Evolutionary conservation across 345 rosid genomes (phyloP).

Genomic region (Citropsis articulata): DNA sequence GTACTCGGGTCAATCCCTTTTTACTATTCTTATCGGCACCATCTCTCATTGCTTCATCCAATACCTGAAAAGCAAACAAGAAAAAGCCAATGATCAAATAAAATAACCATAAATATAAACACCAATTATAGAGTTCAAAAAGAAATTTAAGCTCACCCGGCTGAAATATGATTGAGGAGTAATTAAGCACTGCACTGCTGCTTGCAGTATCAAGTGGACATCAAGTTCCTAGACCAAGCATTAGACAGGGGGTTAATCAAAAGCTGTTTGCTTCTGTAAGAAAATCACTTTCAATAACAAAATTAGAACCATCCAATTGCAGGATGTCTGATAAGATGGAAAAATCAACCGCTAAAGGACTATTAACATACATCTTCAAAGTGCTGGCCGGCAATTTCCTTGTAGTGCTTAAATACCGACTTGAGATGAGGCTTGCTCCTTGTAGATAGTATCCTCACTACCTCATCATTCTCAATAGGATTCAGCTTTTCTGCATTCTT

Average conservation of each 20-base stretch:
- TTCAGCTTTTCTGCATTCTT: slow-evolving; percentile 36
- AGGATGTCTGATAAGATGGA: neutral
- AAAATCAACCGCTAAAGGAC: neutral
- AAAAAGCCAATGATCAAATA: neutral
- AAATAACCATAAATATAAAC: neutral
- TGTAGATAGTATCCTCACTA: slow-evolving; percentile 64
- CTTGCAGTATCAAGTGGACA: slow-evolving; percentile 37
- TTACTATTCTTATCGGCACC: slow-evolving; percentile 52
- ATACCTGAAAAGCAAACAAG: slow-evolving; percentile 35
- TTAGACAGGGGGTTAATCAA: neutral
- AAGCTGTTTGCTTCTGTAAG: neutral
- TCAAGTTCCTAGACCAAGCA: slow-evolving; percentile 49
- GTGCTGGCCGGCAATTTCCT: slow-evolving; percentile 42
- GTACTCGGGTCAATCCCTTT: slow-evolving; percentile 66
- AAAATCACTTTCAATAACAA: neutral
- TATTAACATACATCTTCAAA: slow-evolving; percentile 43
- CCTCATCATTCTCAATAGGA: slow-evolving; percentile 54
- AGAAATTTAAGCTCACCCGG: slow-evolving; percentile 38
- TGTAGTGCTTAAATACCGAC: slow-evolving; percentile 46
- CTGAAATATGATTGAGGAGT: slow-evolving; percentile 61
- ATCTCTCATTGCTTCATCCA: slow-evolving; percentile 51
- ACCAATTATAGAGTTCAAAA: neutral
- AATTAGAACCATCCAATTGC: neutral
- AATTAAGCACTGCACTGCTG: slow-evolving; percentile 59
- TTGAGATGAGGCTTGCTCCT: slow-evolving; percentile 80